Base-by-base conservation (phyloP, 345 rosid species). In the Arabidopsis arenosa region DNA sequence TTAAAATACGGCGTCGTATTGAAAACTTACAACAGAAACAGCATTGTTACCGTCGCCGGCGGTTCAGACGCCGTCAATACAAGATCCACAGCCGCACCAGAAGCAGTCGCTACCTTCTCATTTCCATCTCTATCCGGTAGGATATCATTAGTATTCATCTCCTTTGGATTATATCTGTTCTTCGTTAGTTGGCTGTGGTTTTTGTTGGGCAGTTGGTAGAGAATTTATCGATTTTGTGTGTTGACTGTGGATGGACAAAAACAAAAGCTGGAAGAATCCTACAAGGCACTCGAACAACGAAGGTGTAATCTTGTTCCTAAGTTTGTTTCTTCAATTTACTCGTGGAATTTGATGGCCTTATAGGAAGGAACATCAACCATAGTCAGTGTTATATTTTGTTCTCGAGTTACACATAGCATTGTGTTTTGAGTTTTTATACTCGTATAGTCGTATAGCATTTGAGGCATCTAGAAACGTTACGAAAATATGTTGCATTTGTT, bases 201-300 rank as follows among this genome's bases (percentile, higher is more conserved):
- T 37, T 52, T 18, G 21, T 18, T 18, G 21, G 21, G 74, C 82
- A 88, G 93, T 26, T 88, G 77, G 84, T 84, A 57, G 92, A 90
- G 84, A 83, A 83, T 18, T 18, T 18, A 18, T 18, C 21, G 9
- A 68, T 53, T 35, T 70, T 51, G 72, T 48, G 13, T 40, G 9
- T 47, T 72, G 97, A 89, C 93, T 9, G 90, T 89, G 40, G 88
- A 93, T 75, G 88, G 85, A 58, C 89, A 90, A 81, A 89, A 85
- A 78, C 54, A 26, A 63, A 85, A 86, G 83, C 71, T 87, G 52
- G 93, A 90, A 54, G 91, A 89, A 69, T 82, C 83, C n/a, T 85
- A 82, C 57, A 91, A 83, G 61, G 54, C 85, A 74, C 82, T 86
- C 5, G 82, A 83, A 65, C 91, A 87, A 67, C 72, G 93, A 74